Conservation (phyloP, 768 basidiomycete species). For the Leccinum rimulosum region DNA sequence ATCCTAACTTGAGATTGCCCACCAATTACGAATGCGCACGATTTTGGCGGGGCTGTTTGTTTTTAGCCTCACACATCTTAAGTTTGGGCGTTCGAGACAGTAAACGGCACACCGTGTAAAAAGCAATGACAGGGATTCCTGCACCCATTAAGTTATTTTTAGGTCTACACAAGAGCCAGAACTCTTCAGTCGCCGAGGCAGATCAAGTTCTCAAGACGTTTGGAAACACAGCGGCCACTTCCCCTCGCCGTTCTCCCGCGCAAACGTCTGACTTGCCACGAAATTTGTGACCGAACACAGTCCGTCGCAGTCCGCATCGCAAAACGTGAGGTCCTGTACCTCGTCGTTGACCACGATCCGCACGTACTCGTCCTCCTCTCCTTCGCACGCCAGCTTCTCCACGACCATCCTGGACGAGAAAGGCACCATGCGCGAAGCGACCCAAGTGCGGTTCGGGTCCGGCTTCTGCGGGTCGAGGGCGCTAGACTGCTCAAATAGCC, state of each 20-base stretch:
- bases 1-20: too few relatives aligned
- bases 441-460: slow-evolving; percentile 44
- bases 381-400: slow-evolving; percentile 57
- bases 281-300: neutral
- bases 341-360: neutral
- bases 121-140: neutral
- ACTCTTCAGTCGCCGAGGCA: too few relatives aligned
- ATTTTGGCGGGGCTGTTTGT: neutral
- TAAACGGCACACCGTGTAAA: neutral
- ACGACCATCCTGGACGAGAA: slow-evolving; percentile 66
- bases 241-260: neutral
- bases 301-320: neutral
- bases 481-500: slow-evolving; percentile 45
- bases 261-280: neutral
- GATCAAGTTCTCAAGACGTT: neutral
- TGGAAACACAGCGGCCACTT: neutral
- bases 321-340: neutral
- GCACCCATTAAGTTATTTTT: neutral
- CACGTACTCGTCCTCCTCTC: slow-evolving; percentile 44
- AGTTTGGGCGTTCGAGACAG: neutral
- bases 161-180: neutral
- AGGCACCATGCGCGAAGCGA: slow-evolving; percentile 56
- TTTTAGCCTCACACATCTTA: neutral
- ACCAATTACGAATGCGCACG: too few relatives aligned
- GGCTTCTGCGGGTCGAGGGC: slow-evolving; percentile 10